phyloP scores from a whole-genome alignment of 2,329 filamentous ascomycete genomes.

The Xylaria sp. region DNA sequence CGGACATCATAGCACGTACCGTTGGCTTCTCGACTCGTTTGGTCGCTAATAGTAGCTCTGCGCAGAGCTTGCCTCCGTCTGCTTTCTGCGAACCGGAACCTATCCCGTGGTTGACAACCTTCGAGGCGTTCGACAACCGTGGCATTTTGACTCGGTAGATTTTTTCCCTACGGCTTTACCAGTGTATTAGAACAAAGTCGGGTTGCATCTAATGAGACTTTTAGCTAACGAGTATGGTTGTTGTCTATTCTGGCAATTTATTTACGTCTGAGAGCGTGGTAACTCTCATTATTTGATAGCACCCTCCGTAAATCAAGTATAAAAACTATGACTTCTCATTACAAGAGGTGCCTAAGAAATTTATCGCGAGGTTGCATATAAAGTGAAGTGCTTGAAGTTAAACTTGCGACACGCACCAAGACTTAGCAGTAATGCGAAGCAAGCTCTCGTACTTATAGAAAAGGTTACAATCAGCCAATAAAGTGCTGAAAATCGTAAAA shows the following conservation, averaged over 20 bases:
- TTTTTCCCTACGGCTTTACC: not conserved
- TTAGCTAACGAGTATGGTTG: not conserved
- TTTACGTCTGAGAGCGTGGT: not conserved
- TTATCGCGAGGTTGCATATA: no score
- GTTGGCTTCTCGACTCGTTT: slow-evolving; percentile 4
- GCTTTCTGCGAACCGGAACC: slow-evolving; percentile 7
- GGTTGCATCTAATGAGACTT: not conserved
- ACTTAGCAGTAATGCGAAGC: no score
- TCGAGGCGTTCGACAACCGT: no score
- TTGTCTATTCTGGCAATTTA: not conserved
- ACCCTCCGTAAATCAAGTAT: no score
- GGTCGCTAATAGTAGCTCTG: not conserved
- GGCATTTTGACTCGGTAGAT: not conserved
- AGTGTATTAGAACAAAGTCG: not conserved
- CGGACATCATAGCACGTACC: not conserved
- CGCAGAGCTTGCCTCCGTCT: slow-evolving; percentile 20
- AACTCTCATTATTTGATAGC: not conserved
- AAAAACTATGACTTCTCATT: no score
- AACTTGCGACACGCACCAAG: no score
- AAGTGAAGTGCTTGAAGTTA: no score
- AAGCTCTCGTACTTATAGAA: no score
- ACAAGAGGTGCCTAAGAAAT: no score
- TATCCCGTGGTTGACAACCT: not conserved
- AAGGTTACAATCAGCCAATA: no score
- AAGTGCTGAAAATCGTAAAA: no score